Base-by-base conservation (phyloP, 2,329 filamentous ascomycete species). In the Sclerotinia nivalis region DNA sequence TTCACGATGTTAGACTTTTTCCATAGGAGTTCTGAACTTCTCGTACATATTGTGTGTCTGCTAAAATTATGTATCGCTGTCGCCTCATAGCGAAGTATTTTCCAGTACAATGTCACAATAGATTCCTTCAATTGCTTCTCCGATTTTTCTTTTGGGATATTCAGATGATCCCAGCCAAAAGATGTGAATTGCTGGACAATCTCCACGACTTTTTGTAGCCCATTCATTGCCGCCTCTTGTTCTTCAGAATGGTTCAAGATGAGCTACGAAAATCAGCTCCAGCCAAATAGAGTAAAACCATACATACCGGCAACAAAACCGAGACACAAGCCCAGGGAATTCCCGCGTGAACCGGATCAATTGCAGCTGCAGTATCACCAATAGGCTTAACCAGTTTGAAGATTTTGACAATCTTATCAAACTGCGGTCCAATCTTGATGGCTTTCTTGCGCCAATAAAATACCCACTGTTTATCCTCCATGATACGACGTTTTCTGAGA, bases 401-500 rank as follows among this genome's bases (percentile, higher is more conserved):
- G 1, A 62, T 12, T 50, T 62, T 50, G 22, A 62, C 45, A 20
- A 62, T 62, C 56, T 45, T 50, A 10, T 62, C 60, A 25, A 62
- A 62, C 20, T 62, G 60, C n/a, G 22, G 22, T 37, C 45, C 60
- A 25, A 62, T 50, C 25, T 50, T 50, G 5, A 34, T 62, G 2
- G 45, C 45, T 50, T 62, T 62, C 28, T 25, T 50, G 31, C 13
- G 60, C 60, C 60, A 62, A 50, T 62, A 18, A 1, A 50, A 62
- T 0, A 62, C 28, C 60, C 60, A 49, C n/a, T 62, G 31, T 22
- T 62, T 62, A 34, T 62, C 60, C 45, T 62, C 28, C 60, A 62
- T 50, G 49, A 62, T 20, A 7, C 28, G 45, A 25, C 10, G 43
- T 31, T 49, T 62, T 12, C 20, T 34, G 13, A 62, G 7, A 18